Evolutionary conservation across 2,329 filamentous ascomycete genomes (phyloP), one percentile per base, ranked within the genome.

Genomic region (Trichophyton benhamiae): DNA sequence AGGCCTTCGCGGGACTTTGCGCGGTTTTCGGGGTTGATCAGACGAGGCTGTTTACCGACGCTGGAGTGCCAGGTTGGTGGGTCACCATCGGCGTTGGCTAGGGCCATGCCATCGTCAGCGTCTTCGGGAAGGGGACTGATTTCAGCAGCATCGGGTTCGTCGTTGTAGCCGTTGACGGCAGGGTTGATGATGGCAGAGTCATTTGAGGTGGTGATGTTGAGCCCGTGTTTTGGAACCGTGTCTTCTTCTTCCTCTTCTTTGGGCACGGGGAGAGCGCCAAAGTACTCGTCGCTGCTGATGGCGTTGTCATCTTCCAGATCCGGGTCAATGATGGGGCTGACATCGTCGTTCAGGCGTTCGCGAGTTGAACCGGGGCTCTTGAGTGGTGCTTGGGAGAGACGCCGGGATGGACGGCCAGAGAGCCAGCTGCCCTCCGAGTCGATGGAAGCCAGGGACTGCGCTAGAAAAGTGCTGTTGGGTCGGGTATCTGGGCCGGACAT

Each of bases 401-500:
- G 78, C 69, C 65, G 79, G 78, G 79, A 72, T 64, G 81, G 79
- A 61, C 86, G 85, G 15, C 92, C 91, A 2, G 91, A 94, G 52
- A 99, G 84, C 94, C 94, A 99, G 0, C 91, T 96, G 3, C 83
- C 94, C 76, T 99, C 94, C 0, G 91, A 96, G 70, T 96, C 94
- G 63, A 97, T 89, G 0, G 91, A 96, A 1, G 91, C 94, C 17
- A 97, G 80, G 0, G 92, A 97, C 72, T 91, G 87, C 33, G 91
- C 89, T 70, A 91, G 66, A 38, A 76, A 74, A 20, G 75, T 71
- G 52, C 76, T 77, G 65, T 82, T 68, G 59, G 71, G 66, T 59
- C 72, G 41, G 76, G 80, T 66, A 80, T 85, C 17, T 79, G 84
- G 3, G 55, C 68, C 68, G 58, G 73, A 71, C 9, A 68, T 59